A percentile compares a stretch with the other conserved stretches of the same genome.
These are phyloP conservation scores for Amanita molliuscula DNA, from an alignment of 768 basidiomycete species.

Conservation along the genomic window DNA sequence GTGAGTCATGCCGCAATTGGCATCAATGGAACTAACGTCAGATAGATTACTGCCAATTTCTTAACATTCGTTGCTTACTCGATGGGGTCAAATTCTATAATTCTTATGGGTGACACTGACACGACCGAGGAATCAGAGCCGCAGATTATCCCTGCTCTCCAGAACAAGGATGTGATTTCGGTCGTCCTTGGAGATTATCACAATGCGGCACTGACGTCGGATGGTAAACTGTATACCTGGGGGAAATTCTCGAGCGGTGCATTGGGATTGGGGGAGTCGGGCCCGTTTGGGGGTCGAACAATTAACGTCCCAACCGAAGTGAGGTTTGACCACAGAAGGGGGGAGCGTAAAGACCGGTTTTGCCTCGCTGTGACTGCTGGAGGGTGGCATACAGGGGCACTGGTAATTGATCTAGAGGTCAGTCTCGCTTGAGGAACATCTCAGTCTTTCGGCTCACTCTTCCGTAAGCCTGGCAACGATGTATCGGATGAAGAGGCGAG, in stretches of 20 bases:
- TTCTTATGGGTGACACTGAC: conserved; percentile 57
- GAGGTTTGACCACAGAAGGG: conserved; percentile 52
- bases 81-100: conserved; percentile 55
- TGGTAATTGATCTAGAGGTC: conserved; percentile 81
- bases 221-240: conserved; percentile 76
- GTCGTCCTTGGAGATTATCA: conserved; percentile 93
- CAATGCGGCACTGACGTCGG: conserved; percentile 69
- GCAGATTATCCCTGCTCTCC: conserved; percentile 61
- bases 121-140: conserved; percentile 36
- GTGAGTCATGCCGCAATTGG: conserved; percentile 30
- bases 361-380: conserved; percentile 74
- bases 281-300: conserved; percentile 24
- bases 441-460: not conserved
- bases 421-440: conserved; percentile 8
- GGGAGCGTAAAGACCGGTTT: conserved; percentile 45
- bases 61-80: conserved; percentile 76
- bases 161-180: conserved; percentile 72
- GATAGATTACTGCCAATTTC: conserved; percentile 81
- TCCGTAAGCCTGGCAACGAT: not conserved
- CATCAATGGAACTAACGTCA: conserved; percentile 3
- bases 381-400: conserved; percentile 89
- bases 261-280: conserved; percentile 71
- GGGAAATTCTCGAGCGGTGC: conserved; percentile 71
- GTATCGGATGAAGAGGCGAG: not conserved
- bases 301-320: conserved; percentile 61